Evolutionary conservation across 352 stramenopile genomes (phyloP).

Genomic region (Phytopythium chamaehyphon): DNA sequence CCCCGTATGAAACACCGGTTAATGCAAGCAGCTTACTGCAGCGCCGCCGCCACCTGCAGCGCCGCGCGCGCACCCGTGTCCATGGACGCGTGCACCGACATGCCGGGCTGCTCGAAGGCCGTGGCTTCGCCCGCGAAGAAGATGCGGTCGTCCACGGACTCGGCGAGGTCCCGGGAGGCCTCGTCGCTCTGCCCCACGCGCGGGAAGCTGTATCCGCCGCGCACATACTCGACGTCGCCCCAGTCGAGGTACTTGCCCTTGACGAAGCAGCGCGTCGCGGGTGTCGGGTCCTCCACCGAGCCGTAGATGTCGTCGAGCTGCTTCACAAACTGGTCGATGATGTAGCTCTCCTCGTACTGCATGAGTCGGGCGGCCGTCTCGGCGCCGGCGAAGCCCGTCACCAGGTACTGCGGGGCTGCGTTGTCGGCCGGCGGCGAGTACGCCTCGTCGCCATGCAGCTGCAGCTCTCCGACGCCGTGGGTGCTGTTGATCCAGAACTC

Average conservation of each 20-base stretch:
- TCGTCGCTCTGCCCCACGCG: conserved; percentile 64
- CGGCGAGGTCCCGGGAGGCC: conserved; percentile 51
- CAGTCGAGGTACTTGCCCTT: conserved; percentile 79
- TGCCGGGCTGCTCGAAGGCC: conserved; percentile 74
- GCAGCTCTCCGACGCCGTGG: conserved; percentile 52
- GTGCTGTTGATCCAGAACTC: conserved; percentile 85
- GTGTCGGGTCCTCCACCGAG: conserved; percentile 44
- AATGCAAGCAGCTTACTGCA: no score
- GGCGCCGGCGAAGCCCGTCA: conserved; percentile 71
- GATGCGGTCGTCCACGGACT: conserved; percentile 54
- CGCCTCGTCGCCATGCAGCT: conserved; percentile 50
- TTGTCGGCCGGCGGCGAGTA: conserved; percentile 1
- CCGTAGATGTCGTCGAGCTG: conserved; percentile 79
- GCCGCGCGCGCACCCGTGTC: conserved; percentile 74
- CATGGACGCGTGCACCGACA: conserved; percentile 80
- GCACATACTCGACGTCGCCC: conserved; percentile 61
- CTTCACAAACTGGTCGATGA: conserved; percentile 58
- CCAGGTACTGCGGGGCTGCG: conserved; percentile 49
- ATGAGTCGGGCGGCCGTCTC: conserved; percentile 56
- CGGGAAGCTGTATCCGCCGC: conserved; percentile 73
- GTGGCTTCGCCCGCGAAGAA: conserved; percentile 84
- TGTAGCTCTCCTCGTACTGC: conserved; percentile 38
- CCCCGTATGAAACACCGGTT: no score
- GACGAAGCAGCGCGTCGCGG: conserved; percentile 58
- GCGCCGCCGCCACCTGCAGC: conserved; percentile 37